Conservation (phyloP, 371 early-diverging fungal species). For the Apophysomyces trapeziformis region DNA sequence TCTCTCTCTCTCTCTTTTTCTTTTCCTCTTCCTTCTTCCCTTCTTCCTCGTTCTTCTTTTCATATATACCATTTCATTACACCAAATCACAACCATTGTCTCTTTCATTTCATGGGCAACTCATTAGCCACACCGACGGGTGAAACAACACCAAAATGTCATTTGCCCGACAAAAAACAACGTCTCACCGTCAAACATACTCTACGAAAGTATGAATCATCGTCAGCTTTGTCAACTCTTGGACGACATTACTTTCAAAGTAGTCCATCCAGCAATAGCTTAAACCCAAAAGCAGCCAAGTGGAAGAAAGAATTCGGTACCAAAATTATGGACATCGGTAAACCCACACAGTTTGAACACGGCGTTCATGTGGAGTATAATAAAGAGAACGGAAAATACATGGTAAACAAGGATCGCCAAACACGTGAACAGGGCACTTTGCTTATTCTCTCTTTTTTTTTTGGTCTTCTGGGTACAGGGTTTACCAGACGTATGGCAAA, state of each 20-base stretch:
- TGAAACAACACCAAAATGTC: constrained; percentile 15
- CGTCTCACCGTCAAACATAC: constrained; percentile 24
- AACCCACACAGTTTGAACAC: constrained; percentile 60
- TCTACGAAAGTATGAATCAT: constrained; percentile 2
- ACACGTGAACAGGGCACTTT: neutral
- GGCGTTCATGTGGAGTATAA: constrained; percentile 64
- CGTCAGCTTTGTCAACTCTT: constrained; percentile 19
- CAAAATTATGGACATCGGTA: constrained; percentile 54
- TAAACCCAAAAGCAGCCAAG: constrained; percentile 23
- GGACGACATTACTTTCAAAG: constrained; percentile 22
- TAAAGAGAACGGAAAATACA: constrained; percentile 52
- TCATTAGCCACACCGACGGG: neutral
- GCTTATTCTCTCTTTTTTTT: neutral
- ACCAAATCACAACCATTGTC: no score
- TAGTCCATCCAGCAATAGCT: constrained; percentile 20
- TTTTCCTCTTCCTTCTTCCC: neutral
- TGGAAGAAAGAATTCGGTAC: constrained; percentile 33
- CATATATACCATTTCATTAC: neutral
- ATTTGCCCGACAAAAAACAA: constrained; percentile 18
- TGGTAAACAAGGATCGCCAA: constrained; percentile 31
- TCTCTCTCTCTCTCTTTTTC: neutral
- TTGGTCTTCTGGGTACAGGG: constrained; percentile 26
- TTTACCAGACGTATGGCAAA: constrained; percentile 62
- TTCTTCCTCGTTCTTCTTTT: neutral
- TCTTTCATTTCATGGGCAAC: neutral